Evolutionary conservation across 2,329 filamentous ascomycete species (phyloP).

Genomic region (Seiridium unicorne): DNA sequence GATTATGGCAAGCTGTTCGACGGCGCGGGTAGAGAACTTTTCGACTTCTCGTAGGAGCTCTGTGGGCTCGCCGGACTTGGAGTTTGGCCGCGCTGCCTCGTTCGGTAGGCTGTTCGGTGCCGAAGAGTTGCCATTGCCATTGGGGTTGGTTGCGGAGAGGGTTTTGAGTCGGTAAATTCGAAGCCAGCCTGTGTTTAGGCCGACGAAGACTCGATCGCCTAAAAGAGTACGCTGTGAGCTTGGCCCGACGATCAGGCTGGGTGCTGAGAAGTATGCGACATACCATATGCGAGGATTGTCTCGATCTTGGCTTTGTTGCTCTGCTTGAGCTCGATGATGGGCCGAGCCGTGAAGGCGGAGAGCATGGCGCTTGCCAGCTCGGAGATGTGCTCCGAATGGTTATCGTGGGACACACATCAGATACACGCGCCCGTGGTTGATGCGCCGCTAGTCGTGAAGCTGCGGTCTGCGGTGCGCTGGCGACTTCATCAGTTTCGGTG

Average conservation of each 20-base stretch:
- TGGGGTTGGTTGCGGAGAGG: constrained; percentile 26
- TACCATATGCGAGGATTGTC: constrained; percentile 88
- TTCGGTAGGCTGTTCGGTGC: constrained; percentile 1
- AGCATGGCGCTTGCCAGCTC: constrained; percentile 64
- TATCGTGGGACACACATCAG: constrained; percentile 8
- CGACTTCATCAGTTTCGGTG: not conserved
- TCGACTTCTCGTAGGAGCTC: constrained; percentile 90
- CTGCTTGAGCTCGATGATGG: constrained; percentile 93
- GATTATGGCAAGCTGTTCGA: constrained; percentile 92
- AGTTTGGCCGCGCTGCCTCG: constrained; percentile 10
- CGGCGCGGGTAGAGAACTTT: constrained; percentile 84
- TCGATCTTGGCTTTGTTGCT: constrained; percentile 98
- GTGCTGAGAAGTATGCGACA: constrained; percentile 13
- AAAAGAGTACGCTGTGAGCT: constrained; percentile 6
- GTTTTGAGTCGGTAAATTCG: constrained; percentile 92
- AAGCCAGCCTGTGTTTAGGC: constrained; percentile 83
- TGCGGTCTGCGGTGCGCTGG: not conserved
- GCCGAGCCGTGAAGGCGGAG: constrained; percentile 93
- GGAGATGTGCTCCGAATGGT: constrained; percentile 8
- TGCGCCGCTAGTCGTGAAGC: not conserved
- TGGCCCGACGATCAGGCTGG: not conserved
- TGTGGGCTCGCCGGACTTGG: constrained; percentile 54
- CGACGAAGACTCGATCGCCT: constrained; percentile 90
- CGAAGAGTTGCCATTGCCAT: constrained; percentile 22
- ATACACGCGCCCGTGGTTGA: no score